Conservation (phyloP, 192 early-diverging fungal species). For the Mortierella alpina region DNA sequence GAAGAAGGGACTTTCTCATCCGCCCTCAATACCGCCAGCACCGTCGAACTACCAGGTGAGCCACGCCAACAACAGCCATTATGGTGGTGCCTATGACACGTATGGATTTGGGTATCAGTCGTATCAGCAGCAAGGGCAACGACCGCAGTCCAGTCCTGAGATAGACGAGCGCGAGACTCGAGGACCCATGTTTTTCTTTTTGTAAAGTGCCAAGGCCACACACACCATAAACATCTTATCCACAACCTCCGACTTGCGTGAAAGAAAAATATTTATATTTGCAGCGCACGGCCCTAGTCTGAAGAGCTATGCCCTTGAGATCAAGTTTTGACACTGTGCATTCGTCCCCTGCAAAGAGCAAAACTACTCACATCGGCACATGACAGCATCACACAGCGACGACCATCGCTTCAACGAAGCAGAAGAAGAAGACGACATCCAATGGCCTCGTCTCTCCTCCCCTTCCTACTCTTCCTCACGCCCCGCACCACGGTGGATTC, state of each 20-base stretch:
- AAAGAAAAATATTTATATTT: no score
- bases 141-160: neutral
- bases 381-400: no score
- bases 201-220: slow-evolving; percentile 9
- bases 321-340: no score
- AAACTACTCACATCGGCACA: no score
- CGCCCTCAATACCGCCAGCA: slow-evolving; percentile 9
- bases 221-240: no score
- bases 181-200: slow-evolving; percentile 53
- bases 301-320: no score
- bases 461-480: slow-evolving; percentile 15
- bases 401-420: no score
- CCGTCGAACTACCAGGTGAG: neutral
- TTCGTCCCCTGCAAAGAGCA: no score
- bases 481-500: slow-evolving; percentile 18
- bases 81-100: slow-evolving; percentile 8
- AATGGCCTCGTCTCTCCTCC: slow-evolving; percentile 47
- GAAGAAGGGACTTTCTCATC: neutral
- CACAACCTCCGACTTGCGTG: no score
- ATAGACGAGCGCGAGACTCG: slow-evolving; percentile 24
- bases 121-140: slow-evolving; percentile 32
- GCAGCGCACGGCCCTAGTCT: no score
- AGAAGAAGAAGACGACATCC: no score
- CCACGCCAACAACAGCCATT: slow-evolving; percentile 5
- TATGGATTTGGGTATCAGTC: slow-evolving; percentile 53